phyloP scores from a whole-genome alignment of 371 early-diverging fungal genomes.

The Syncephalastrum sp. region DNA sequence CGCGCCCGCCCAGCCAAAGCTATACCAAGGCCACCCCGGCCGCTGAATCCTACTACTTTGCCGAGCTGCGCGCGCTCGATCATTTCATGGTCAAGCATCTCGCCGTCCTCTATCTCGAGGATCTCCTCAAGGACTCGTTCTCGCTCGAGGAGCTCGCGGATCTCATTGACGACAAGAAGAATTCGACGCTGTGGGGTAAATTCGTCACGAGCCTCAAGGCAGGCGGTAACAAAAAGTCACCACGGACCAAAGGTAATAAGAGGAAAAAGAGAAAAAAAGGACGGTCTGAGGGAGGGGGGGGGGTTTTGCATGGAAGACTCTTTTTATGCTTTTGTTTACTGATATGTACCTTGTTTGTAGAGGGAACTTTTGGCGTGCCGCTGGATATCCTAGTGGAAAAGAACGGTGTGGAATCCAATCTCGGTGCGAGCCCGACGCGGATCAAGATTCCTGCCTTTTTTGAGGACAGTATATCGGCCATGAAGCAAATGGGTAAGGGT shows the following conservation, averaged over 20 bases:
- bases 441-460: constrained; percentile 84
- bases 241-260: constrained; percentile 57
- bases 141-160: constrained; percentile 70
- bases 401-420: constrained; percentile 78
- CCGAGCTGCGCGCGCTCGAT: constrained; percentile 83
- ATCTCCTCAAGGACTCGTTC: constrained; percentile 65
- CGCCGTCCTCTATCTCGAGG: constrained; percentile 76
- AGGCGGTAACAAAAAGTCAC: constrained; percentile 56
- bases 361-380: constrained; percentile 90
- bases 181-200: constrained; percentile 68
- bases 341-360: constrained; percentile 23
- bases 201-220: constrained; percentile 67
- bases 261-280: background rate
- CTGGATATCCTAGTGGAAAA: constrained; percentile 83
- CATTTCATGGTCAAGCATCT: constrained; percentile 84
- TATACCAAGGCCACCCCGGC: constrained; percentile 36
- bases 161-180: constrained; percentile 70
- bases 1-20: constrained; percentile 11
- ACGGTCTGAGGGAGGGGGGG: no score
- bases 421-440: constrained; percentile 79
- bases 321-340: no score
- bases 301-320: no score
- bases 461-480: constrained; percentile 74
- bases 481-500: constrained; percentile 77
- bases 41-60: constrained; percentile 62